These are phyloP conservation scores for Cardiospermum halicacabum DNA, from an alignment of 345 rosid genomes.

Conservation along the genomic window DNA sequence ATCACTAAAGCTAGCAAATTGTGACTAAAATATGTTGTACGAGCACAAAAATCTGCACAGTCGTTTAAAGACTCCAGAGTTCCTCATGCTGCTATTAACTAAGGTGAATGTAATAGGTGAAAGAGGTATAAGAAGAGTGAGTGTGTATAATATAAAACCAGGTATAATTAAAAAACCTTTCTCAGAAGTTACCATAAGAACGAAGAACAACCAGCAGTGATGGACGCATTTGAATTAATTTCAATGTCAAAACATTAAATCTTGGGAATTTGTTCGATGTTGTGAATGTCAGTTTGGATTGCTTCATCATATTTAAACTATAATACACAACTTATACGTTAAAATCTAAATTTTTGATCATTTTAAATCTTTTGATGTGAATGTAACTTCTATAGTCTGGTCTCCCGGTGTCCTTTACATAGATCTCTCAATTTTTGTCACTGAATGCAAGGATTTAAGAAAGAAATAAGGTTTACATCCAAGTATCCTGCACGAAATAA, in stretches of 20 bases:
- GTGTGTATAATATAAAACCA: conserved; percentile 37
- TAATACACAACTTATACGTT: background rate
- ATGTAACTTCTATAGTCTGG: background rate
- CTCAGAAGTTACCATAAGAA: conserved; percentile 46
- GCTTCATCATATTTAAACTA: background rate
- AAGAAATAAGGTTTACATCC: conserved; percentile 87
- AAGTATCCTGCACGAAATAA: conserved; percentile 82
- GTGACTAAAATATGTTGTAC: conserved; percentile 63
- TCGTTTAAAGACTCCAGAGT: conserved; percentile 70
- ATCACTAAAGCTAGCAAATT: conserved; percentile 60
- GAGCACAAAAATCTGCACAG: conserved; percentile 54
- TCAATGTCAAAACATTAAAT: conserved; percentile 90
- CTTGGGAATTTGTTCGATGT: conserved; percentile 73
- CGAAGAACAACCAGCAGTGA: conserved; percentile 76
- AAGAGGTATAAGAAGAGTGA: background rate
- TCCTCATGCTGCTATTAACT: conserved; percentile 88
- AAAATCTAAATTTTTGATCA: background rate
- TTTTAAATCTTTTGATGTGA: background rate
- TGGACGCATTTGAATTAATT: conserved; percentile 93
- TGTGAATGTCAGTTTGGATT: conserved; percentile 54
- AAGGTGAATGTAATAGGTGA: conserved; percentile 28
- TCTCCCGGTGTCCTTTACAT: no score
- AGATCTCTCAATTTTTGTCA: background rate
- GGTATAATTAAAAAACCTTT: no score
- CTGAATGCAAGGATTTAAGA: conserved; percentile 59